phyloP scores from a whole-genome alignment of 371 early-diverging fungal genomes.

The Apophysomyces sp. region DNA sequence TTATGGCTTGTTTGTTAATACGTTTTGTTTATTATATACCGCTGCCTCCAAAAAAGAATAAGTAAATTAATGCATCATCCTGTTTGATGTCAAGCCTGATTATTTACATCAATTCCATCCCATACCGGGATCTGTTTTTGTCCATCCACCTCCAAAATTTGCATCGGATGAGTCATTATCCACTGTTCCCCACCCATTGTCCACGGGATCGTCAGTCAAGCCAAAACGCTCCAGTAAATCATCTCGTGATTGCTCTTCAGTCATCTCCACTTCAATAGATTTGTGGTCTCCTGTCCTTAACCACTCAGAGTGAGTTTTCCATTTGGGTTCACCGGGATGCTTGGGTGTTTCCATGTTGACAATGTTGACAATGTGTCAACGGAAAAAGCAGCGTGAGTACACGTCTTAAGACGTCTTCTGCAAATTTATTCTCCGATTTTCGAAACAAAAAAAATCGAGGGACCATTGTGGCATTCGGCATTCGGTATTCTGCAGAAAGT shows the following conservation, averaged over 20 bases:
- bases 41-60: background rate
- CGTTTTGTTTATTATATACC: background rate
- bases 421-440: too few species aligned
- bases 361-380: background rate
- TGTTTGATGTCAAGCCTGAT: too few species aligned
- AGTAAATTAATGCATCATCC: too few species aligned
- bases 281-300: background rate
- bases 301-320: slow-evolving; percentile 10
- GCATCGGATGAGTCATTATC: background rate
- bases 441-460: background rate
- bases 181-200: background rate
- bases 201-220: background rate
- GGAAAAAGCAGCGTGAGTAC: too few species aligned
- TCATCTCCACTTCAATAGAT: background rate
- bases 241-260: background rate
- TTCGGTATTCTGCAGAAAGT: too few species aligned
- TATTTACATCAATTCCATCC: background rate
- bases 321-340: slow-evolving; percentile 10
- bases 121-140: background rate
- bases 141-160: background rate
- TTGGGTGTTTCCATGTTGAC: background rate
- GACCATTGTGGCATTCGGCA: too few species aligned
- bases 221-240: background rate
- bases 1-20: background rate
- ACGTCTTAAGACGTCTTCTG: too few species aligned